Evolutionary conservation across 2,329 filamentous ascomycete species (phyloP), one percentile per base, ranked within the genome.

Genomic region (Grosmannia penicillata): DNA sequence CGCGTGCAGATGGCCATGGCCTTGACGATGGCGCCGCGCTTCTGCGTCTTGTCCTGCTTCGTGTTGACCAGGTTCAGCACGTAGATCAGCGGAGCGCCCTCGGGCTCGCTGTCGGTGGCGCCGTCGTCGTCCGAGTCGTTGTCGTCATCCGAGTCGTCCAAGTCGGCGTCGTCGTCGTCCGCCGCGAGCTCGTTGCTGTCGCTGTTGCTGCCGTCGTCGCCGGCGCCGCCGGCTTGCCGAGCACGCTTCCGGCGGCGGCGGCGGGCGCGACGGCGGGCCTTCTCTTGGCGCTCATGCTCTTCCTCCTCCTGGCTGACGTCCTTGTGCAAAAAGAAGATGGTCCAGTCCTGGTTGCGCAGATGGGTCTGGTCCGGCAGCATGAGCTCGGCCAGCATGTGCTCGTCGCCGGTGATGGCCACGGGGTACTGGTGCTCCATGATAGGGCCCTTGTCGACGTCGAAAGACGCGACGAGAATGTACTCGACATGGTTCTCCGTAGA

Each of bases 341-440:
- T 98, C 91, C 91, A 98, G 57, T 98, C 91, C 60, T 96, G 87
- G 53, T 82, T 89, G 28, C 91, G 75, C 44, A 91, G 77, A 60
- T 98, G 91, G 18, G 89, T 86, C 59, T 96, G 89, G 58, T 98
- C 91, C 0, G 91, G 91, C 56, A 98, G 65, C 91, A 98, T 98
- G 52, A 98, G 73, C 64, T 98, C 91, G 7, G 91, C 91, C 53
- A 98, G 62, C 87, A 96, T 96, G 52, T 93, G 82, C 62, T 98
- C 91, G 55, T 98, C 89, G 24, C 91, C 89, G 36, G 86, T 95
- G 45, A 98, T 96, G 36, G 89, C 78, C 30, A 84, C 79, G 0
- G 91, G 91, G 54, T 89, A 98, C 55, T 98, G 91, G 56, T 98
- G 87, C 56, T 98, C 91, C 91, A 98, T 96, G 50, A 95, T 78